A percentile compares a stretch with the other conserved stretches of the same genome.
Conservation (phyloP, 1,284 basidiomycete genomes). For the Thecaphora thlaspeos region DNA sequence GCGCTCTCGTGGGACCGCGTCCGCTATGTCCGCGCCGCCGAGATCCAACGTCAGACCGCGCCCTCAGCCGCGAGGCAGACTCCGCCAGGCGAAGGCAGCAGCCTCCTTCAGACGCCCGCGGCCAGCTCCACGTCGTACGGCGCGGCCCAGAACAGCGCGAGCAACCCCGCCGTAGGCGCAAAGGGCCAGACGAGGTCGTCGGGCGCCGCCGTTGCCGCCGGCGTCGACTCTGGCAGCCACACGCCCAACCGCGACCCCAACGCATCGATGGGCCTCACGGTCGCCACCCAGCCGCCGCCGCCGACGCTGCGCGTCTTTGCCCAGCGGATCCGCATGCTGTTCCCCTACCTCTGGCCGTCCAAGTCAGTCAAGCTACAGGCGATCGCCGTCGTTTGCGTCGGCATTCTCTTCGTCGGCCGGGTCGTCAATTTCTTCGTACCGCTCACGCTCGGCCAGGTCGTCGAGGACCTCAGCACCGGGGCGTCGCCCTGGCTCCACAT, state of each 20-base stretch:
- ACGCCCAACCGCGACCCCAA: constrained; percentile 34
- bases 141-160: constrained; percentile 11
- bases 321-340: constrained; percentile 64
- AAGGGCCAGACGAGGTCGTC: not conserved
- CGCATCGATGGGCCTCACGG: constrained; percentile 49
- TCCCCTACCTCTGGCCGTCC: constrained; percentile 79
- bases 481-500: constrained; percentile 44
- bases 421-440: constrained; percentile 74
- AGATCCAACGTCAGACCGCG: too few relatives aligned
- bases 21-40: constrained; percentile 37
- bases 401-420: constrained; percentile 72
- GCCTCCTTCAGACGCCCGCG: constrained; percentile 19
- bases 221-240: constrained; percentile 11
- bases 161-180: constrained; percentile 3
- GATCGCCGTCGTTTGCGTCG: constrained; percentile 69
- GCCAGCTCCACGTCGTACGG: constrained; percentile 19
- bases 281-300: constrained; percentile 40
- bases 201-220: not conserved
- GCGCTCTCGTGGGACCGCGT: constrained; percentile 37
- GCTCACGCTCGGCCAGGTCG: constrained; percentile 69
- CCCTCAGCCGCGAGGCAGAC: constrained; percentile 13
- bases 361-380: constrained; percentile 68
- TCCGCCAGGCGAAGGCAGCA: constrained; percentile 3
- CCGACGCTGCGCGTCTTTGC: constrained; percentile 47
- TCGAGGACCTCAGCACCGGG: constrained; percentile 60